These are phyloP conservation scores for Fusarium udum DNA, from an alignment of 2,329 filamentous ascomycete genomes.

Conservation along the genomic window DNA sequence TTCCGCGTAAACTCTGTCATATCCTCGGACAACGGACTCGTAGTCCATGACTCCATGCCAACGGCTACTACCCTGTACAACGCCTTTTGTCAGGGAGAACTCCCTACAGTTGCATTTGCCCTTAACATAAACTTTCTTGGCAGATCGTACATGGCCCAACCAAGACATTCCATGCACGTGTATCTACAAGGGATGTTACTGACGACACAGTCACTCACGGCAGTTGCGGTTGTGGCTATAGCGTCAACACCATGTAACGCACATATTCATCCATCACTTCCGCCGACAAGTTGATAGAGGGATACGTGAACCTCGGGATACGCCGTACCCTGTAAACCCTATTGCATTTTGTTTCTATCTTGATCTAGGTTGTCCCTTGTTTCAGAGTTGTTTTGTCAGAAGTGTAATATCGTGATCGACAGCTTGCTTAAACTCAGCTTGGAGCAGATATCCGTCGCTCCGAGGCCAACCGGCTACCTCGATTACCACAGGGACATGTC, in stretches of 20 bases:
- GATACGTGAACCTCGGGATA: neutral
- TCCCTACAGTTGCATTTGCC: neutral
- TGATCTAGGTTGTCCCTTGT: constrained; percentile 5
- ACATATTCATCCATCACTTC: neutral
- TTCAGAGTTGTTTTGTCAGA: constrained; percentile 5
- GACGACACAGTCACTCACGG: neutral
- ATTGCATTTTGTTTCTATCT: neutral
- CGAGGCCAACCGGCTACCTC: neutral
- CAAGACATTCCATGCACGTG: neutral
- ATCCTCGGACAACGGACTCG: neutral
- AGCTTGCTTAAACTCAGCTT: neutral
- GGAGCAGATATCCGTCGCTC: neutral
- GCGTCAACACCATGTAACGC: neutral
- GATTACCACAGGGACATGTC: neutral
- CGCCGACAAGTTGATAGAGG: neutral
- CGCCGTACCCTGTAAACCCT: neutral
- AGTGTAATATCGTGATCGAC: neutral
- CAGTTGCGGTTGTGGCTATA: constrained; percentile 6
- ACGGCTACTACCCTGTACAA: constrained; percentile 10
- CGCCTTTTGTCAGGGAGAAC: neutral
- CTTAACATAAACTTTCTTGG: neutral
- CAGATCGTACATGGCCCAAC: neutral
- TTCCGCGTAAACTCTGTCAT: neutral
- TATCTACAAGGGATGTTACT: neutral
- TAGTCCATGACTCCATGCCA: neutral